phyloP scores from a whole-genome alignment of 2,329 filamentous ascomycete species.

The Monilinia polystroma region DNA sequence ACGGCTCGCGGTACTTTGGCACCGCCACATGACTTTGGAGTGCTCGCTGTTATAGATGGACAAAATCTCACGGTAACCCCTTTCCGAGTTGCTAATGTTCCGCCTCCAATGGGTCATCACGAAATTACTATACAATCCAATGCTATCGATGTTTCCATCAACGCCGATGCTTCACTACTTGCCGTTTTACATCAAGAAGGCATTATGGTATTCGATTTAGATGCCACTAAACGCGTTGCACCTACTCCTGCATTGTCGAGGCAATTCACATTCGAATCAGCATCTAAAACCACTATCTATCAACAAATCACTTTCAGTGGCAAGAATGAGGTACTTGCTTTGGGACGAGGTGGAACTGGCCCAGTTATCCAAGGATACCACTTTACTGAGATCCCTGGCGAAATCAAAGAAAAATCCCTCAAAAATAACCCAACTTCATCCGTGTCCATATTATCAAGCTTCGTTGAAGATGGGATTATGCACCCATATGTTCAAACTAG shows the following conservation, averaged over 20 bases:
- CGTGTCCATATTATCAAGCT: conserved; percentile 35
- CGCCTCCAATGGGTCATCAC: conserved; percentile 87
- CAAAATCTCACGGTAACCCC: conserved; percentile 78
- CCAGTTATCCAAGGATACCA: conserved; percentile 32
- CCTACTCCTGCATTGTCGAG: conserved; percentile 46
- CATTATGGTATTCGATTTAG: conserved; percentile 70
- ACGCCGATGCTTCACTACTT: conserved; percentile 61
- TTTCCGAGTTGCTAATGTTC: conserved; percentile 77
- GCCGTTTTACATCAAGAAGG: conserved; percentile 68
- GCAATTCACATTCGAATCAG: conserved; percentile 44
- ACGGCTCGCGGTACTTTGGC: conserved; percentile 66
- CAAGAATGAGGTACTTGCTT: conserved; percentile 31
- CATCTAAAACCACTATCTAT: conserved; percentile 26
- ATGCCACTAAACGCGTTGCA: conserved; percentile 56
- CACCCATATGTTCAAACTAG: conserved; percentile 37
- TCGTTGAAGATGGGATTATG: conserved; percentile 28
- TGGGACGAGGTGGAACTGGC: conserved; percentile 27
- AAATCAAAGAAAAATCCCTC: conserved; percentile 32
- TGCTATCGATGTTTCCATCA: conserved; percentile 73
- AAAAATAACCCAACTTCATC: conserved; percentile 22
- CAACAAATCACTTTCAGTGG: conserved; percentile 38
- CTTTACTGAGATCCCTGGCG: conserved; percentile 36
- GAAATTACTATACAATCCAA: conserved; percentile 64
- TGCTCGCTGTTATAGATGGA: conserved; percentile 83
- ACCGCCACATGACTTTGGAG: conserved; percentile 73